Evolutionary conservation across 192 early-diverging fungal genomes (phyloP).

Genomic region (Coemansia furcata): DNA sequence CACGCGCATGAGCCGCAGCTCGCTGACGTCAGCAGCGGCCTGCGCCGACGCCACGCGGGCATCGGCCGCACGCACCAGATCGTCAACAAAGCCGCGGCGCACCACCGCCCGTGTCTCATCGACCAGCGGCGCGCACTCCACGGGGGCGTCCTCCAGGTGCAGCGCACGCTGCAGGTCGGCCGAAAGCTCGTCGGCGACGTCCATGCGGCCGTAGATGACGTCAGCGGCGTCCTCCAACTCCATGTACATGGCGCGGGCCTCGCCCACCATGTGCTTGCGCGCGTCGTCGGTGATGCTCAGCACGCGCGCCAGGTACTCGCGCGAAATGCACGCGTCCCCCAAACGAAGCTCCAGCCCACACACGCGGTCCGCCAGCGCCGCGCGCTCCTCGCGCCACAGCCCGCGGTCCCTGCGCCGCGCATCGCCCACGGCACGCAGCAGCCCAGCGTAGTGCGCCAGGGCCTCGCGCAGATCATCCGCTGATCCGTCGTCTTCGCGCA

Average conservation of each 20-base stretch:
- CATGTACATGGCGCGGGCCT: conserved; percentile 31
- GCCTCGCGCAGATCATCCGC: conserved; percentile 10
- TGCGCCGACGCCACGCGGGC: conserved; percentile 7
- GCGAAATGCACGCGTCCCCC: not conserved
- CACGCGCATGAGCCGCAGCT: conserved; percentile 30
- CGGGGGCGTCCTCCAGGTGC: not conserved
- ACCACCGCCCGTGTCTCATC: not conserved
- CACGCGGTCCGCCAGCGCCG: conserved; percentile 11
- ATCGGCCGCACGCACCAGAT: conserved; percentile 18
- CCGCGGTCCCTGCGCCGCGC: conserved; percentile 26
- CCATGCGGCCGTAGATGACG: conserved; percentile 17
- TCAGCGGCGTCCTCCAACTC: conserved; percentile 39
- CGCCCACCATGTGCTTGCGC: conserved; percentile 41
- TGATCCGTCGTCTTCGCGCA: conserved; percentile 8
- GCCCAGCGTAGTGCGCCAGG: conserved; percentile 20
- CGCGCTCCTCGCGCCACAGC: conserved; percentile 34
- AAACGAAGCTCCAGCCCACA: not conserved
- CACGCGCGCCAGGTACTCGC: conserved; percentile 10
- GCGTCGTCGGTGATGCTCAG: conserved; percentile 36
- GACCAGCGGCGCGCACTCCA: conserved; percentile 8
- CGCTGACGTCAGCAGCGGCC: conserved; percentile 15
- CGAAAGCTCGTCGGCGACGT: conserved; percentile 18
- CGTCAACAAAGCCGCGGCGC: conserved; percentile 21
- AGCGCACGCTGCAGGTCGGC: conserved; percentile 22
- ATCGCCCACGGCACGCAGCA: conserved; percentile 27